Base-by-base conservation (phyloP, 495 filamentous ascomycete species). In the Ramalina intermedia region DNA sequence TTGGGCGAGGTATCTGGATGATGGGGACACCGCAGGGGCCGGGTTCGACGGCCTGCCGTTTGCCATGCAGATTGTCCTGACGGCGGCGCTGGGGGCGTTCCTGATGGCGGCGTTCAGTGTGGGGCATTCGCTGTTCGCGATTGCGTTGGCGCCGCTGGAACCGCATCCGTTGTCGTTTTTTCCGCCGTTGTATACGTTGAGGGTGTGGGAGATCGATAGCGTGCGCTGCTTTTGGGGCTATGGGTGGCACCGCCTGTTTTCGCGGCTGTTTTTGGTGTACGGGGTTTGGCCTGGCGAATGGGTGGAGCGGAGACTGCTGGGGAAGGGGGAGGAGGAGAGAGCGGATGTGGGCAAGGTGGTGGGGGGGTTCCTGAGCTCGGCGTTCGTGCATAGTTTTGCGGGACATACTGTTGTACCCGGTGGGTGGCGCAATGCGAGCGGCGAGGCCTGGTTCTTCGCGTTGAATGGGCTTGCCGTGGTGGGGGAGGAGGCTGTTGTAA, bases 201-300 rank as follows among this genome's bases (percentile, higher is more conserved):
- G 51, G 20, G 27, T 59, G 16, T 59, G 57, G 57, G 51, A 56
- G 6, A 29, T 59, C 16, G 47, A 23, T 6, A 43, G 39, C 7
- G 47, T 59, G 7, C 23, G 57, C 33, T 41, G n/a, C 9, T 59
- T 59, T 23, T 59, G 54, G 57, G 56, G 57, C 27, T 59, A 59
- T 29, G 57, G 57, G 11, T 59, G 57, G 57, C 57, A 59, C 44
- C 54, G 54, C 7, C 46, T 59, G 1, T 59, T 59, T 39, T 59
- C 57, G 2, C 36, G 57, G 17, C 24, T 59, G 4, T 59, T 59
- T 20, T 48, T 59, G 6, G 57, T 59, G 0, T 59, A 59, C 17
- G 57, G 57, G 2, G 54, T 56, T 13, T 59, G 57, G 54, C 57
- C 57, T 6, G 54, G 57, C 5, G 57, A 59, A 35, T 59, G 54